phyloP scores from a whole-genome alignment of 2,329 filamentous ascomycete genomes.

The Magnaporthales sp. region DNA sequence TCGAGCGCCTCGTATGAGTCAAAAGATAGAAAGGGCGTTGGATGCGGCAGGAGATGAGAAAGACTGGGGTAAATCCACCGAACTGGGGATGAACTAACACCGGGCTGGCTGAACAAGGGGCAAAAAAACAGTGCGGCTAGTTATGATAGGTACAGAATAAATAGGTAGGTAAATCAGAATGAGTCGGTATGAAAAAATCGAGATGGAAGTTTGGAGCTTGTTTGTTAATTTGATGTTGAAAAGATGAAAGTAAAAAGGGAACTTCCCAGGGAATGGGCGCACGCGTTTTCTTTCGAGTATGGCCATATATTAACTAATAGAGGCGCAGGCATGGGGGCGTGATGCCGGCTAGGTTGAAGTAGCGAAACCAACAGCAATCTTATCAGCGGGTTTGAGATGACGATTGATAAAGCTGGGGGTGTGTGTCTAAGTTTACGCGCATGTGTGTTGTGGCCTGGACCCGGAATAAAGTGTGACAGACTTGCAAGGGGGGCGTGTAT shows the following conservation, averaged over 20 bases:
- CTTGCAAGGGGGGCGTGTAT: not conserved
- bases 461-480: not conserved
- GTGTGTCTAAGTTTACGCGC: slow-evolving; percentile 7
- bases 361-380: not conserved
- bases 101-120: not conserved
- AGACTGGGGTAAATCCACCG: not conserved
- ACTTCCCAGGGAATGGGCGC: not conserved
- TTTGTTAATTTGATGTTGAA: not conserved
- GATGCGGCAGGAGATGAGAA: not conserved
- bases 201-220: not conserved
- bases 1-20: not conserved
- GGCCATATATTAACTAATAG: slow-evolving; percentile 4
- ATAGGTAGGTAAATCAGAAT: slow-evolving; percentile 1
- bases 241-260: not conserved
- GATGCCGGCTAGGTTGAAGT: slow-evolving; percentile 6
- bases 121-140: not conserved
- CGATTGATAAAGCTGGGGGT: slow-evolving; percentile 12
- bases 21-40: not conserved
- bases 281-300: not conserved
- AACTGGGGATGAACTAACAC: not conserved
- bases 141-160: slow-evolving; percentile 1
- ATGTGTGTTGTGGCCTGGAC: not conserved
- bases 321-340: slow-evolving; percentile 4
- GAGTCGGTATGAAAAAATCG: not conserved
- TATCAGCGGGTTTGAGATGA: slow-evolving; percentile 10